Conservation (phyloP, 2,329 filamentous ascomycete species). For the Helminthosporium solani region DNA sequence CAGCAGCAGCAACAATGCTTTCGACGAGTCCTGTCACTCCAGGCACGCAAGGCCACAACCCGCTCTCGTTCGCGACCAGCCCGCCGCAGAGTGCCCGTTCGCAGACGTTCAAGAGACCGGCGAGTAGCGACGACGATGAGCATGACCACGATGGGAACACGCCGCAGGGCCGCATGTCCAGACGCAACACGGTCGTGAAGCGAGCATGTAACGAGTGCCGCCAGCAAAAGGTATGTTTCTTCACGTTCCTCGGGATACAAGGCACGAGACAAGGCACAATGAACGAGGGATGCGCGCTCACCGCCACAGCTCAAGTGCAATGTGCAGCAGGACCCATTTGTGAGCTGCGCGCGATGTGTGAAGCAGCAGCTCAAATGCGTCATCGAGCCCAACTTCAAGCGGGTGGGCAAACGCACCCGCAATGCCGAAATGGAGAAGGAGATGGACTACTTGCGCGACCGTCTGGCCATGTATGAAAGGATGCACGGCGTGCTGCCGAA, state of each 20-base stretch:
- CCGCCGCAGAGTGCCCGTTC: conserved; percentile 29
- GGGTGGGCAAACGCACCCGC: conserved; percentile 76
- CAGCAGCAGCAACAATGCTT: conserved; percentile 8
- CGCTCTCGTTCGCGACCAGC: conserved; percentile 28
- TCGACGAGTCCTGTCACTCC: conserved; percentile 38
- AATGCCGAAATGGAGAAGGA: conserved; percentile 86
- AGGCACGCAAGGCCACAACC: conserved; percentile 22
- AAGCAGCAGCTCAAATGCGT: conserved; percentile 80
- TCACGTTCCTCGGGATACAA: too few relatives aligned
- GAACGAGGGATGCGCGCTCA: conserved; percentile 8
- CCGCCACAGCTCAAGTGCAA: conserved; percentile 71
- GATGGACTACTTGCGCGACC: conserved; percentile 61
- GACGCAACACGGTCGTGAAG: conserved; percentile 53
- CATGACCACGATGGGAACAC: conserved; percentile 28
- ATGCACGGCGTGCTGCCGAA: conserved; percentile 40
- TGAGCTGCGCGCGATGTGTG: conserved; percentile 73
- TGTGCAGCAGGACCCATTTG: conserved; percentile 77
- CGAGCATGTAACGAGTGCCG: conserved; percentile 82
- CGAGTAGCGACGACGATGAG: conserved; percentile 40
- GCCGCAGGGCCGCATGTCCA: conserved; percentile 16
- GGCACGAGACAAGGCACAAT: too few relatives aligned
- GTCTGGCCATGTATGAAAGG: conserved; percentile 62
- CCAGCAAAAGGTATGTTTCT: conserved; percentile 72
- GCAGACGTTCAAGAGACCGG: conserved; percentile 40
- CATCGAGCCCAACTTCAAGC: conserved; percentile 86